Conservation (phyloP, 1,139 yeast species). For the Magnusiomyces fungicola region DNA sequence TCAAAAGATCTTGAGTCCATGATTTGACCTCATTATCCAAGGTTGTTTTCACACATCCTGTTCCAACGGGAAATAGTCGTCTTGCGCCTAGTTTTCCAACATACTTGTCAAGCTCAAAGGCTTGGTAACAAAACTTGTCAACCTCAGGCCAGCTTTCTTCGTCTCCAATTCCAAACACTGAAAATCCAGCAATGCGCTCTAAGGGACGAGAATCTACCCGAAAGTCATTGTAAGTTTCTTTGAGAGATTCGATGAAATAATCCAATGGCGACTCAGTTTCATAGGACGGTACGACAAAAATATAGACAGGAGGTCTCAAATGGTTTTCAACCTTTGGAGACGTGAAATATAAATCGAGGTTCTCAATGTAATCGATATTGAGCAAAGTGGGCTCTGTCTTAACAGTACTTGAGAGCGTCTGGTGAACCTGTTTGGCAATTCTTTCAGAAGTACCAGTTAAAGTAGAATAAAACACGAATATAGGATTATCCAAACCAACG, state of each 20-base stretch:
- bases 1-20: constrained; percentile 58
- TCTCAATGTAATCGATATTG: constrained; percentile 77
- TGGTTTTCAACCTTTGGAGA: constrained; percentile 37
- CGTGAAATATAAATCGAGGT: constrained; percentile 74
- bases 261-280: constrained; percentile 92
- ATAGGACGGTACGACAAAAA: constrained; percentile 79
- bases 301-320: constrained; percentile 41
- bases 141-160: constrained; percentile 68
- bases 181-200: constrained; percentile 57
- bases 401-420: constrained; percentile 24
- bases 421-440: constrained; percentile 46
- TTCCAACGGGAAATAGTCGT: constrained; percentile 79
- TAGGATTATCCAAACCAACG: constrained; percentile 25
- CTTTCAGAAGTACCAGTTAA: constrained; percentile 75
- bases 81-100: constrained; percentile 78
- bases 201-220: constrained; percentile 79
- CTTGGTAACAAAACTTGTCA: constrained; percentile 80
- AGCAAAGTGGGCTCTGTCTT: constrained; percentile 47
- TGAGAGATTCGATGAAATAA: constrained; percentile 70
- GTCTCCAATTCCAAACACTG: constrained; percentile 86
- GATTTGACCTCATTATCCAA: constrained; percentile 55
- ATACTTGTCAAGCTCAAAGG: constrained; percentile 65
- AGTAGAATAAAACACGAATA: constrained; percentile 72
- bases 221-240: constrained; percentile 78
- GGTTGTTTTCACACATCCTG: constrained; percentile 69